Evolutionary conservation across 2,329 filamentous ascomycete genomes (phyloP), one percentile per base, ranked within the genome.

Genomic region (Coleophoma crateriformis): DNA sequence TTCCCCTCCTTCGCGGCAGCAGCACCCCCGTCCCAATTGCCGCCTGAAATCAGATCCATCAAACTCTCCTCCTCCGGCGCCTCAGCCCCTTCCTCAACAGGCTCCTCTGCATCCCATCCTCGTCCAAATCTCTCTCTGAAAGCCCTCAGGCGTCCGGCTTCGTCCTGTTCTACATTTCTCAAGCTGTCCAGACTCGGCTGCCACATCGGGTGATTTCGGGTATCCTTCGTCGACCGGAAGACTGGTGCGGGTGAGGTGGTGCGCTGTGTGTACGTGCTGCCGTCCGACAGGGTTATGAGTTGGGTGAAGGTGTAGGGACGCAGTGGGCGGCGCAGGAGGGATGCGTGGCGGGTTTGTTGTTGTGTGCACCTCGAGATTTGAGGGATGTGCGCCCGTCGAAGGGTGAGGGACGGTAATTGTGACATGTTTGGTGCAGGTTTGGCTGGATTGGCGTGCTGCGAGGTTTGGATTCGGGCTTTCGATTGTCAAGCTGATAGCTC

Each of bases 241-340:
- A 87, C 67, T 3, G 79, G 76, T 34, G 70, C 58, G 0, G 89
- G 88, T 11, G 82, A 88, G 11, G 88, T 90, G 20, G 88, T 91
- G 65, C 87, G 87, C 63, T 84, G 78, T 45, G 86, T 84, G 71
- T 82, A 97, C 52, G 91, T 87, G 63, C 82, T 88, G 60, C 94
- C 94, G 74, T 99, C 94, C 38, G 87, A 89, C 56, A 97, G 85
- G 48, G 90, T 91, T 58, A 99, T 78, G 53, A 99, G 81, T 72
- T 99, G 94, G n/a, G 92, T 96, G 77, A 96, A 97, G 59, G 86
- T 89, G 77, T 96, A 97, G 39, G 94, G 92, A 6, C 91, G 83
- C 64, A 90, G 87, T n/a, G 90, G 90, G 14, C 94, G 89, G 54
- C 79, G 80, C 65, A 97, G 81, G 55, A 96, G 87, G 20, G 88